Percentiles rank a stretch among this genome's conserved stretches.
These are phyloP conservation scores for Lumnitzera littorea DNA, from an alignment of 345 rosid species.

Conservation along the genomic window DNA sequence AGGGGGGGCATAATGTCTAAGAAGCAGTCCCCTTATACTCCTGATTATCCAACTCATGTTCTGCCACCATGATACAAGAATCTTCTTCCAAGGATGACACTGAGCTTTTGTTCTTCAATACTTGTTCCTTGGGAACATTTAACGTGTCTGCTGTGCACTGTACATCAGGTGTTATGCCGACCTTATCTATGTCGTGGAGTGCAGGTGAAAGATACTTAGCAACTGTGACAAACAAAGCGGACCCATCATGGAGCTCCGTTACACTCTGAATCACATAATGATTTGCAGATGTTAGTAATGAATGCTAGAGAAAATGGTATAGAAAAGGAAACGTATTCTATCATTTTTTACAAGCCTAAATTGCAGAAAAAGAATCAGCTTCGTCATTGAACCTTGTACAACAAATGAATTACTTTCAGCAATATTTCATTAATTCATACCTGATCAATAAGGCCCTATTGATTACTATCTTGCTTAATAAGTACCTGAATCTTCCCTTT, in stretches of 20 bases:
- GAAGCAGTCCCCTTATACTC: conserved; percentile 60
- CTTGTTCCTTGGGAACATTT: conserved; percentile 37
- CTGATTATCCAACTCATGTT: conserved; percentile 67
- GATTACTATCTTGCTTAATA: not conserved
- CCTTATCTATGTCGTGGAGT: conserved; percentile 76
- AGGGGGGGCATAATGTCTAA: conserved; percentile 31
- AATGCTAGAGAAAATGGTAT: no score
- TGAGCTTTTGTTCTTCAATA: conserved; percentile 34
- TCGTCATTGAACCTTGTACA: not conserved
- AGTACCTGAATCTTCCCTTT: conserved; percentile 89
- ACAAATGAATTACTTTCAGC: not conserved
- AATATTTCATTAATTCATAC: no score
- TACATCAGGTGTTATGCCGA: conserved; percentile 76
- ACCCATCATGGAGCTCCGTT: conserved; percentile 80
- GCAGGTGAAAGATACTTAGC: conserved; percentile 92
- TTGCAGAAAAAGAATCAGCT: not conserved
- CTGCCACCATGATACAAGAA: conserved; percentile 85
- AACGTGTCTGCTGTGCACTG: conserved; percentile 76
- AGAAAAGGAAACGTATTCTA: no score
- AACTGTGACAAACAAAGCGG: conserved; percentile 81
- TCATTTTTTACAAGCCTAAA: conserved; percentile 3
- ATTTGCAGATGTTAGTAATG: conserved; percentile 1
- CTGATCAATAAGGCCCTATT: no score
- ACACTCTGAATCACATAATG: conserved; percentile 42
- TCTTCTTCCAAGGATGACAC: conserved; percentile 71